Evolutionary conservation across 2,329 filamentous ascomycete genomes (phyloP).

Genomic region (Aspergillus texensis): DNA sequence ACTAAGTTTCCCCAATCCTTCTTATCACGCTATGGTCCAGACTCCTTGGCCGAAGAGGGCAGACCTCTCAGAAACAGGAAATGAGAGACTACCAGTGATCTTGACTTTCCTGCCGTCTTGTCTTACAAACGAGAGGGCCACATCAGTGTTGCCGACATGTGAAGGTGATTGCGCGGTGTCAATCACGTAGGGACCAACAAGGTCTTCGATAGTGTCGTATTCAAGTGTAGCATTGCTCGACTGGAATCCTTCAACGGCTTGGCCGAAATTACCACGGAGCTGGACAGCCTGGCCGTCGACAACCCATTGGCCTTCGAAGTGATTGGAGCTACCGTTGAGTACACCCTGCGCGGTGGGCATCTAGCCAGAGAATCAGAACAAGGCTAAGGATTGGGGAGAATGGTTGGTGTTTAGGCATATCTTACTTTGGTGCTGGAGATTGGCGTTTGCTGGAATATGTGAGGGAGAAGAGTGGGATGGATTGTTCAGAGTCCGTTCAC

Average conservation of each 20-base stretch:
- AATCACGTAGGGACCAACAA: background rate
- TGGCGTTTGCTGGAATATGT: background rate
- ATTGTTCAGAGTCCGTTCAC: background rate
- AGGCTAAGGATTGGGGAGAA: background rate
- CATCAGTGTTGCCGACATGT: background rate
- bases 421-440: background rate
- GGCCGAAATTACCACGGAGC: background rate
- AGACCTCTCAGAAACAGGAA: background rate
- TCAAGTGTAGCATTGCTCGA: background rate
- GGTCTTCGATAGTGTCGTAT: background rate
- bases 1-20: too few species aligned
- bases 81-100: background rate
- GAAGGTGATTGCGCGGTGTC: background rate
- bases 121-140: rapidly evolving
- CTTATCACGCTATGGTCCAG: rapidly evolving
- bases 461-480: background rate
- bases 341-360: background rate
- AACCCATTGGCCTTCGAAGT: background rate
- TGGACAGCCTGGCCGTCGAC: background rate
- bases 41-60: background rate
- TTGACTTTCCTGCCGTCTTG: background rate
- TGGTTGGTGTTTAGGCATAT: background rate
- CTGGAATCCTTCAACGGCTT: background rate
- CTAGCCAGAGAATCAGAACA: background rate
- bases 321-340: background rate